Percentiles rank a stretch among this genome's conserved stretches.
phyloP scores from a whole-genome alignment of 257 asterid species.

The Eustoma russellianum region DNA sequence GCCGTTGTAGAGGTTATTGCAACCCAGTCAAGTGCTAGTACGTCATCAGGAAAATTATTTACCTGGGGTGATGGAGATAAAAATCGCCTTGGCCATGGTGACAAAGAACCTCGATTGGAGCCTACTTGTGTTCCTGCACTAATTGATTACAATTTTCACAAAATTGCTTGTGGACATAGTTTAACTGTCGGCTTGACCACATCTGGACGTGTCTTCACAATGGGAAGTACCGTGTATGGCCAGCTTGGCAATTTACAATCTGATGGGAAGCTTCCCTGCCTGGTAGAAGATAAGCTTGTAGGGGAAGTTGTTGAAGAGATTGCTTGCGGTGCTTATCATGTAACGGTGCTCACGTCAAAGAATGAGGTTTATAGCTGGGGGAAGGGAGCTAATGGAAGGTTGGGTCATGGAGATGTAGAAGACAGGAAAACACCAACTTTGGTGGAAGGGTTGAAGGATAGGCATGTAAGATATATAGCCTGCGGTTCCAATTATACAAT shows the following conservation, averaged over 20 bases:
- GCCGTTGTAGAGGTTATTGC: conserved; percentile 86
- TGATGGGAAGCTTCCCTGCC: conserved; percentile 73
- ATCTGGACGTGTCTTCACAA: conserved; percentile 66
- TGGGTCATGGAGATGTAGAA: conserved; percentile 91
- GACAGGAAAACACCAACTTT: conserved; percentile 69
- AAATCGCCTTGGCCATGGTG: conserved; percentile 91
- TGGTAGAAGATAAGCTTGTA: conserved; percentile 62
- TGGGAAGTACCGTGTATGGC: conserved; percentile 91
- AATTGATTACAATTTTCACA: conserved; percentile 73
- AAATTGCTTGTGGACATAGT: conserved; percentile 85
- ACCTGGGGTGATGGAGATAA: conserved; percentile 99
- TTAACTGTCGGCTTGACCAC: conserved; percentile 75
- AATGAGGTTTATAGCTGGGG: conserved; percentile 95
- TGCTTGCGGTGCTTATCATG: conserved; percentile 81
- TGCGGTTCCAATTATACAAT: conserved; percentile 92
- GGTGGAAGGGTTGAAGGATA: conserved; percentile 74
- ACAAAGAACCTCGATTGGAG: conserved; percentile 72
- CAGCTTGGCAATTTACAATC: conserved; percentile 81
- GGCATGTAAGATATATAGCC: conserved; percentile 75
- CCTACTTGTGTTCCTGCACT: conserved; percentile 93
- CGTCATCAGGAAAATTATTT: conserved; percentile 78
- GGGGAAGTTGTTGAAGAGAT: conserved; percentile 68
- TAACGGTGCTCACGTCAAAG: conserved; percentile 67
- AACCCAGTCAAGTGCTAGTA: conserved; percentile 70
- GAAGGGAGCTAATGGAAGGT: conserved; percentile 90